Evolutionary conservation across 2,329 filamentous ascomycete species (phyloP).

Genomic region (Aspergillus niger): DNA sequence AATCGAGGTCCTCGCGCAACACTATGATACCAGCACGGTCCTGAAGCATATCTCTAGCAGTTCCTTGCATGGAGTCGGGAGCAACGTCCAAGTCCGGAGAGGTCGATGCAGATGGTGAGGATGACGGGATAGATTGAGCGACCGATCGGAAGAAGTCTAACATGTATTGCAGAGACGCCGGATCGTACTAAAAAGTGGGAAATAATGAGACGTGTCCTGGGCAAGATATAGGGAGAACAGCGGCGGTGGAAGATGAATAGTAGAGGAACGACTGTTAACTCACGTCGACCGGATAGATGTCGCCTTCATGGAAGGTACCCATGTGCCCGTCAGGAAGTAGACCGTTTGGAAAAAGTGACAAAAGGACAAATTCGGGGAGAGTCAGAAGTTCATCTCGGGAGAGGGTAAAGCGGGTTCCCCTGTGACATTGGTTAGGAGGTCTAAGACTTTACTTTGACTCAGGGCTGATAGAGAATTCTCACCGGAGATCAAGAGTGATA

Average conservation of each 20-base stretch:
- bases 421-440: conserved; percentile 43
- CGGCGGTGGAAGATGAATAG: neutral
- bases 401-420: conserved; percentile 89
- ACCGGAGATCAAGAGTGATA: conserved; percentile 93
- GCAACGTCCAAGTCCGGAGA: conserved; percentile 61
- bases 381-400: conserved; percentile 94
- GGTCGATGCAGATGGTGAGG: conserved; percentile 65
- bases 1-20: conserved; percentile 91
- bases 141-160: conserved; percentile 96
- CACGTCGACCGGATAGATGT: conserved; percentile 97
- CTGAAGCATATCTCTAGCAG: conserved; percentile 75
- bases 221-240: neutral
- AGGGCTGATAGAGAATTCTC: conserved; percentile 38
- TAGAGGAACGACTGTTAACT: conserved; percentile 38
- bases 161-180: conserved; percentile 96
- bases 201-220: conserved; percentile 14
- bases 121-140: conserved; percentile 82
- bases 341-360: conserved; percentile 98
- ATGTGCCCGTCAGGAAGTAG: conserved; percentile 95
- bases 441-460: neutral
- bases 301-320: conserved; percentile 87
- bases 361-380: conserved; percentile 91
- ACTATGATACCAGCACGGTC: conserved; percentile 95
- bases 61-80: conserved; percentile 72
- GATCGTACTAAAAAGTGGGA: conserved; percentile 76